Evolutionary conservation across 495 filamentous ascomycete species (phyloP), one percentile per base, ranked within the genome.

Genomic region (Rhizodiscina lignyota): DNA sequence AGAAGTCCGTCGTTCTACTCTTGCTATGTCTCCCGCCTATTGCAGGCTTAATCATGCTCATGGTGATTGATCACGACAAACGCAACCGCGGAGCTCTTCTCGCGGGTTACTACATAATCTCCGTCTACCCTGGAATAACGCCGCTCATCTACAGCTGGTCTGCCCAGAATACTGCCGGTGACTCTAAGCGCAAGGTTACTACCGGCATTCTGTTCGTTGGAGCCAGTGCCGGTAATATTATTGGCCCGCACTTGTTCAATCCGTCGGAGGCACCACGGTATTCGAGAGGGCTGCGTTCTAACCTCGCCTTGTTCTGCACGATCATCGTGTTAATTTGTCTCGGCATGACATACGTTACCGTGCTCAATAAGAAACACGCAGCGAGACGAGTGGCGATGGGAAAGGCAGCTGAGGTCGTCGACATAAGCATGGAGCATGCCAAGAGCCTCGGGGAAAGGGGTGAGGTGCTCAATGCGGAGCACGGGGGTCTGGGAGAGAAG

Each of bases 91-190:
- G 60, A 0, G 52, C 65, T 3, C 54, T 74, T 21, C 52, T 77
- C 12, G 62, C 58, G 4, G 72, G 67, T 27, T 76, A 76, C 40
- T 76, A 76, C 34, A 53, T 76, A 32, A 72, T 72, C 48, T 75
- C 54, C 44, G 66, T 52, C 30, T 75, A 51, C 50, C 69, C 48
- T 32, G 70, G 62, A 5, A 73, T 74, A 21, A 68, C 68, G 5
- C 72, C 72, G 1, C 47, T 77, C 36, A 68, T 77, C 35, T 74
- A 74, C 53, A 68, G 67, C 1, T 77, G 70, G 70, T 66, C 63
- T 1, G 64, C 67, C 0, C 68, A 61, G 40, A 77, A 77, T 45
- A 77, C 72, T 0, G 70, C 66, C 0, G 72, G 72, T 6, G 70
- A 77, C 39, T 74, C 72, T 4, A 77, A 77, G 53, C 64, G 66